Percentiles rank a stretch among this genome's conserved stretches.
phyloP scores from a whole-genome alignment of 1,284 basidiomycete genomes.

The Cryptococcus deneoformans region DNA sequence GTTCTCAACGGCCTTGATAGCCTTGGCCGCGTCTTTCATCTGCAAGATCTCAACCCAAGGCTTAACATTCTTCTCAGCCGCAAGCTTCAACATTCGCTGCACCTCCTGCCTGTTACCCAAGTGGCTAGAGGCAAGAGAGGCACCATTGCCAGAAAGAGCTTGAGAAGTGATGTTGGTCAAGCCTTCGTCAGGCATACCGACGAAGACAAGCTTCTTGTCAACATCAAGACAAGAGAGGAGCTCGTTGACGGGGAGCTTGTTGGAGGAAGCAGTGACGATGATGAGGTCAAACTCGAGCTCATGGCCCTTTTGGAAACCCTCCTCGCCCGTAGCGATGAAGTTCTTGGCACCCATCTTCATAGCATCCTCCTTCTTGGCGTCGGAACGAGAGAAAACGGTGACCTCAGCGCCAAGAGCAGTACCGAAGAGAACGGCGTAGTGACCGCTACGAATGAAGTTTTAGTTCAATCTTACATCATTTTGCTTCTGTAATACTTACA shows the following conservation, averaged over 20 bases:
- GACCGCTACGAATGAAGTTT: conserved; percentile 31
- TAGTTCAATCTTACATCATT: neutral
- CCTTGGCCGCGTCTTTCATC: conserved; percentile 58
- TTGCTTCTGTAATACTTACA: conserved; percentile 21
- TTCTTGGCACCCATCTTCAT: conserved; percentile 60
- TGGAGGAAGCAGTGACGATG: conserved; percentile 55
- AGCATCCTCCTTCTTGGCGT: conserved; percentile 60
- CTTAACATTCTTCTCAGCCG: conserved; percentile 55
- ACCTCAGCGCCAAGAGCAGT: conserved; percentile 61
- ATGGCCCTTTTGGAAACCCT: conserved; percentile 51
- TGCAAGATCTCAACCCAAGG: conserved; percentile 55
- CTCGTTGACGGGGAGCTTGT: conserved; percentile 48
- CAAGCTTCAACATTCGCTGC: conserved; percentile 58
- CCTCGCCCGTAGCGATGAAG: conserved; percentile 53
- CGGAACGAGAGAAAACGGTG: conserved; percentile 63
- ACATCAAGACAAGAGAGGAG: conserved; percentile 55
- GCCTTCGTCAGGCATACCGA: conserved; percentile 50
- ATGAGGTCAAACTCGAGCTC: conserved; percentile 59
- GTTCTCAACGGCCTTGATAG: conserved; percentile 55
- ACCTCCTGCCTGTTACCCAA: conserved; percentile 63
- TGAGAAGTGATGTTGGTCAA: conserved; percentile 20
- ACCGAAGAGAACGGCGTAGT: conserved; percentile 60
- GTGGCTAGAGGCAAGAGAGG: conserved; percentile 47
- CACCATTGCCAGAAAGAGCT: conserved; percentile 20
- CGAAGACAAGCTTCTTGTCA: conserved; percentile 56